Evolutionary conservation across 2,329 filamentous ascomycete genomes (phyloP), one percentile per base, ranked within the genome.

Genomic region (Beauveria medogensis): DNA sequence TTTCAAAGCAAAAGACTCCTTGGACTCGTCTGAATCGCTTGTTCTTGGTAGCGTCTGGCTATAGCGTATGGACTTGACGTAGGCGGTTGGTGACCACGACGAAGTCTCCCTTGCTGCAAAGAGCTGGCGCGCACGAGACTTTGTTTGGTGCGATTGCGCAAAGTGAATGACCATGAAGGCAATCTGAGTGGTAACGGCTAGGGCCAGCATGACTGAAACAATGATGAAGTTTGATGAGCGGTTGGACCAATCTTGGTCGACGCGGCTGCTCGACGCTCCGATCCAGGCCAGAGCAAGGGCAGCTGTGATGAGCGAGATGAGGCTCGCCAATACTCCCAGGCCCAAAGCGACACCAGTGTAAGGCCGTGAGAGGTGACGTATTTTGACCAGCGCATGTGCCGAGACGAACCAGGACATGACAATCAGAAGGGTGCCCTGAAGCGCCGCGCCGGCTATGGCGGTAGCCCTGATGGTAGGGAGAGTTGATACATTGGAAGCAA

Each of bases 51-150:
- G 69, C 0, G 80, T 79, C 63, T 77, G 71, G 67, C 78, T 75
- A 67, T 84, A 84, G 2, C 77, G 79, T 22, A 84, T 75, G 5
- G 80, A 74, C 69, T 84, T 84, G 65, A 83, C 70, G n/a, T 76
- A 67, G 51, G 63, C 65, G 20, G 56, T 61, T 10, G 67, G 63
- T 20, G 66, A 53, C 61, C 57, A 63, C 9, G 53, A 44, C 22
- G 47, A 30, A 8, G 74, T 72, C 9, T 72, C 69, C 16, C 58
- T 55, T 2, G 51, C 8, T 3, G 37, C 40, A 7, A 50, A 55
- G 22, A 46, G 46, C 9, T 28, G 40, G 20, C 41, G 26, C 10
- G n/a, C 30, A n/a, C 51, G 44, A 18, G 43, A n/a, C n/a, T 24
- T 28, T 20, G 67, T 65, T 2, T 70, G 60, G 28, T 78, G 74